Evolutionary conservation across 805 yeast species (phyloP).

Genomic region (Diddensiella caesifluorescens): DNA sequence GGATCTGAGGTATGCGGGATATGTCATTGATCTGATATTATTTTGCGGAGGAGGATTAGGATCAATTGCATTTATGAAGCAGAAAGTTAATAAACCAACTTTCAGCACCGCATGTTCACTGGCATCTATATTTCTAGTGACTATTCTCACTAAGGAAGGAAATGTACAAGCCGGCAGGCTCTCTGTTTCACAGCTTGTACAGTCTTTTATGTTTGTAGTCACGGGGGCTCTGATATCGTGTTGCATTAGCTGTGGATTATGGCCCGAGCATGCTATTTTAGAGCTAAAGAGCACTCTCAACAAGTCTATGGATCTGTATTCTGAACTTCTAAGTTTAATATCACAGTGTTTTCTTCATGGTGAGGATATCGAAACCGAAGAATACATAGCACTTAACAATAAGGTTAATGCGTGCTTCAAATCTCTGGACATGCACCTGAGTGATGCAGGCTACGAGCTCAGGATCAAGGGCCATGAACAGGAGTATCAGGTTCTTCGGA

Average conservation of each 20-base stretch:
- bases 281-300: constrained; percentile 44
- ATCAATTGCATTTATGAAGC: constrained; percentile 62
- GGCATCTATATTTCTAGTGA: constrained; percentile 64
- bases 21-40: constrained; percentile 46
- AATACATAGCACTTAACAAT: constrained; percentile 31
- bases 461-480: constrained; percentile 48
- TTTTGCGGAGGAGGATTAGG: constrained; percentile 56
- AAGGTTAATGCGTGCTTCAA: constrained; percentile 39
- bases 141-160: constrained; percentile 72
- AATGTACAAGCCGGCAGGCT: constrained; percentile 52
- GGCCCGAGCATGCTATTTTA: constrained; percentile 56
- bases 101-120: constrained; percentile 79
- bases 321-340: constrained; percentile 43
- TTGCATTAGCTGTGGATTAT: constrained; percentile 52
- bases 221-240: constrained; percentile 58
- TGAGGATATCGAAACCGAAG: constrained; percentile 36
- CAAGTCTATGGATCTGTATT: constrained; percentile 47
- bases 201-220: constrained; percentile 52
- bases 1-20: constrained; percentile 47
- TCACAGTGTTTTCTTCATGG: constrained; percentile 48
- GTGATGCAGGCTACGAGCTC: constrained; percentile 62
- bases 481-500: constrained; percentile 43
- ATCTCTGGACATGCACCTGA: constrained; percentile 39
- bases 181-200: constrained; percentile 49
- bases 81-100: constrained; percentile 56